Evolutionary conservation across 1,139 yeast genomes (phyloP).

Genomic region (Yamadazyma diddensiae): DNA sequence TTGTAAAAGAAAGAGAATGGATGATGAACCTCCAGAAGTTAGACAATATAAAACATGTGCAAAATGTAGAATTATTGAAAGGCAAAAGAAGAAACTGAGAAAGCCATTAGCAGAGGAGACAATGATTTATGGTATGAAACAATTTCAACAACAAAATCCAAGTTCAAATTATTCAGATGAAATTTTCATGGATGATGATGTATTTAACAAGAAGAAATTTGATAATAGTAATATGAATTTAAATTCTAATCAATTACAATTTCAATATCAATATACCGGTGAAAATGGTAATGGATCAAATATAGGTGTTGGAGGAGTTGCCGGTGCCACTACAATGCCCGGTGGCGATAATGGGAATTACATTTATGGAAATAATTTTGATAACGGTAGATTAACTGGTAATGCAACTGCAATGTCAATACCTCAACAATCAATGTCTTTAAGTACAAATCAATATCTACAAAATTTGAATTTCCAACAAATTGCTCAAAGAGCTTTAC

Average conservation of each 20-base stretch:
- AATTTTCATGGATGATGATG: slow-evolving; percentile 26
- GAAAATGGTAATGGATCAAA: slow-evolving; percentile 5
- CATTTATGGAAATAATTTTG: slow-evolving; percentile 6
- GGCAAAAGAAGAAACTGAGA: slow-evolving; percentile 46
- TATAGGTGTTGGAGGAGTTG: slow-evolving; percentile 8
- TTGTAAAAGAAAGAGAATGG: slow-evolving; percentile 56
- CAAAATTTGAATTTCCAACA: slow-evolving; percentile 16
- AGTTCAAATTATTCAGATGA: slow-evolving; percentile 43
- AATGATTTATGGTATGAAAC: slow-evolving; percentile 47
- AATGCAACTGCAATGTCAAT: slow-evolving; percentile 11
- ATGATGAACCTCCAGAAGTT: slow-evolving; percentile 59
- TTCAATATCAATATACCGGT: slow-evolving; percentile 13
- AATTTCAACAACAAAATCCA: slow-evolving; percentile 42
- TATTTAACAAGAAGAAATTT: slow-evolving; percentile 17
- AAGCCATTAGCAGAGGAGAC: slow-evolving; percentile 50
- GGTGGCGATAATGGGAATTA: slow-evolving; percentile 4
- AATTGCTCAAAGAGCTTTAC: slow-evolving; percentile 18
- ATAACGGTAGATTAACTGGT: slow-evolving; percentile 9
- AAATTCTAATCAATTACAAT: slow-evolving; percentile 14
- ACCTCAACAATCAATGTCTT: slow-evolving; percentile 11
- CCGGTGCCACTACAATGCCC: slow-evolving; percentile 5
- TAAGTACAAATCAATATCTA: slow-evolving; percentile 10
- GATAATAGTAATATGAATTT: slow-evolving; percentile 10
- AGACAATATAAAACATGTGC: slow-evolving; percentile 59
- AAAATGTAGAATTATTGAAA: slow-evolving; percentile 56